phyloP scores from a whole-genome alignment of 2,329 filamentous ascomycete genomes.

The Sclerotinia nivalis region DNA sequence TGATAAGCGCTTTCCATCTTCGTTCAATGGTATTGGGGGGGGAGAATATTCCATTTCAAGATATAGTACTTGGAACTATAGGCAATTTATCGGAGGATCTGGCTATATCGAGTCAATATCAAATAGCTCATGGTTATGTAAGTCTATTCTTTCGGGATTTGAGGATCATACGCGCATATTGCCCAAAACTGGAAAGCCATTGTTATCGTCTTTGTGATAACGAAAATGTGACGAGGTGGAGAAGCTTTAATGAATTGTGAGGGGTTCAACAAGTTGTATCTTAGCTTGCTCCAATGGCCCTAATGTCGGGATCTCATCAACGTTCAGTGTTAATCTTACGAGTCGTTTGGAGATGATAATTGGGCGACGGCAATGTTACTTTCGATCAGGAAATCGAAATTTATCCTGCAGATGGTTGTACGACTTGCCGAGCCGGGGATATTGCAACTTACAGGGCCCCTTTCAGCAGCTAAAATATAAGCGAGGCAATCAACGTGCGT shows the following conservation, averaged over 20 bases:
- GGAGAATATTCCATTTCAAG: neutral
- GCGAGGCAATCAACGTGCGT: slow-evolving; percentile 24
- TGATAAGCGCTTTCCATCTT: slow-evolving; percentile 2
- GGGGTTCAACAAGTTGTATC: slow-evolving; percentile 13
- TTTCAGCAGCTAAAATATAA: slow-evolving; percentile 13
- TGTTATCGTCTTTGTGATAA: neutral
- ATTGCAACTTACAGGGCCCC: slow-evolving; percentile 9
- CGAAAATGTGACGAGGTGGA: neutral
- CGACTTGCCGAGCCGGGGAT: slow-evolving; percentile 6
- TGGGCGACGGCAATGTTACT: neutral
- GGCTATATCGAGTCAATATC: slow-evolving; percentile 1
- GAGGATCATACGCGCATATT: neutral
- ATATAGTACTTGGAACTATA: neutral
- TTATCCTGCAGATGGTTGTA: slow-evolving; percentile 17
- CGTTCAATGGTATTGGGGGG: neutral
- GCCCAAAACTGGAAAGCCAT: neutral
- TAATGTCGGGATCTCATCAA: slow-evolving; percentile 4
- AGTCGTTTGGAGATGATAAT: slow-evolving; percentile 1
- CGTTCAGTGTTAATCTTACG: neutral
- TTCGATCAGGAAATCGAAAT: slow-evolving; percentile 4
- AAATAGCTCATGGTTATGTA: neutral
- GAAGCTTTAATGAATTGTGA: slow-evolving; percentile 2
- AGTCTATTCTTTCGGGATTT: neutral
- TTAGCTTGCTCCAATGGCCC: slow-evolving; percentile 14
- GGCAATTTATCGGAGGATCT: neutral